A percentile compares a stretch with the other conserved stretches of the same genome.
phyloP scores from a whole-genome alignment of 345 rosid genomes.

The Arabis hirsuta region DNA sequence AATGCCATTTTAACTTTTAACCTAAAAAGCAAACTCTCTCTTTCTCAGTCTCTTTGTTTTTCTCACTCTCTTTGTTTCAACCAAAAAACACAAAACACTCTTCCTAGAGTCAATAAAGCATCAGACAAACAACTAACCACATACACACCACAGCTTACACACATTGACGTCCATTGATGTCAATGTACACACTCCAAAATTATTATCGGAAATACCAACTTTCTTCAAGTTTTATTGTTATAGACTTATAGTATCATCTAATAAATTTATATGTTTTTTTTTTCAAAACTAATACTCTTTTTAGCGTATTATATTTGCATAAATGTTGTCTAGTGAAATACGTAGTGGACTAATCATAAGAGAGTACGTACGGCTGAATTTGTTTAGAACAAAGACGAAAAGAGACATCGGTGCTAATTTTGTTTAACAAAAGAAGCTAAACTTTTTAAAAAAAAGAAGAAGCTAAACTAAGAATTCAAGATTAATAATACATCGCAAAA shows the following conservation, averaged over 20 bases:
- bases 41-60: slow-evolving; percentile 28
- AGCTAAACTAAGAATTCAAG: slow-evolving; percentile 18
- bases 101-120: slow-evolving; percentile 41
- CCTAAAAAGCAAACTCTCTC: slow-evolving; percentile 38
- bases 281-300: neutral
- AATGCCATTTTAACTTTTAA: slow-evolving; percentile 42
- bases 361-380: neutral
- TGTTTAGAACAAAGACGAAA: neutral
- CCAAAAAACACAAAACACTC: slow-evolving; percentile 18
- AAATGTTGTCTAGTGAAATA: too few relatives aligned
- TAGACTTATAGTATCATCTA: neutral
- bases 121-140: slow-evolving; percentile 45
- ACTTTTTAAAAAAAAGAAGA: too few relatives aligned
- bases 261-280: neutral
- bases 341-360: too few relatives aligned
- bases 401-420: neutral
- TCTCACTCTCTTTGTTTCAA: slow-evolving; percentile 35
- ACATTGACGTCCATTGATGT: slow-evolving; percentile 20
- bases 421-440: too few relatives aligned
- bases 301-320: too few relatives aligned
- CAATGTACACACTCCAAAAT: slow-evolving; percentile 32
- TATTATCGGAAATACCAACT: slow-evolving; percentile 14
- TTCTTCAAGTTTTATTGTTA: neutral
- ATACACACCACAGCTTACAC: slow-evolving; percentile 40
- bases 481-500: slow-evolving; percentile 17